A percentile compares a stretch with the other conserved stretches of the same genome.
Conservation (phyloP, 441 rosid genomes). For the Hura crepitans region DNA sequence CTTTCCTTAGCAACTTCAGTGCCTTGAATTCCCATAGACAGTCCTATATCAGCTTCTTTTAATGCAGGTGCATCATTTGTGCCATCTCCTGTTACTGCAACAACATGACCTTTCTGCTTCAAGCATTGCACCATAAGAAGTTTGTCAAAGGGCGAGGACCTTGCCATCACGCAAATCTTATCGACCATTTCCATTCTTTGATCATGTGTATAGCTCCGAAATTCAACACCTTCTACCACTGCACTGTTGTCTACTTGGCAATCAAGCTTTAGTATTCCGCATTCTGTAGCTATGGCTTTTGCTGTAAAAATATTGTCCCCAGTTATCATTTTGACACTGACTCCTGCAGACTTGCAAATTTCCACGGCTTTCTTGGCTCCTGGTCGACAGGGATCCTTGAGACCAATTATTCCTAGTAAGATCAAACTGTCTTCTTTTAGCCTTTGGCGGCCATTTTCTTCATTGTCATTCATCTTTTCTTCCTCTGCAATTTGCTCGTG, state of each 20-base stretch:
- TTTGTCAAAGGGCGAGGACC: constrained; percentile 78
- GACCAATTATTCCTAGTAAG: constrained; percentile 61
- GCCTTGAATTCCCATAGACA: constrained; percentile 81
- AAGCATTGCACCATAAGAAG: constrained; percentile 74
- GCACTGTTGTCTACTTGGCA: constrained; percentile 29
- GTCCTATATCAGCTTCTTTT: constrained; percentile 75
- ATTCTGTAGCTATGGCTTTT: constrained; percentile 71
- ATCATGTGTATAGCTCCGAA: constrained; percentile 51
- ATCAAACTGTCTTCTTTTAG: constrained; percentile 48
- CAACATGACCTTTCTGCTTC: constrained; percentile 68
- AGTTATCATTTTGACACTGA: constrained; percentile 68
- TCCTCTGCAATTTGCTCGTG: constrained; percentile 37
- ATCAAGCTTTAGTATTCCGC: constrained; percentile 52
- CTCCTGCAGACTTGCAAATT: constrained; percentile 57
- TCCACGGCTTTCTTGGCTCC: constrained; percentile 60
- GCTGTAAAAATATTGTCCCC: constrained; percentile 87
- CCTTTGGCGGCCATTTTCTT: constrained; percentile 13
- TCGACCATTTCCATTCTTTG: constrained; percentile 56
- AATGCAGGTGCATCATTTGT: constrained; percentile 84
- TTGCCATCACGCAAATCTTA: constrained; percentile 63
- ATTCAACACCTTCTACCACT: constrained; percentile 61
- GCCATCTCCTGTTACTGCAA: constrained; percentile 84
- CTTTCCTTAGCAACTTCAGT: constrained; percentile 82
- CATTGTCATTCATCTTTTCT: constrained; percentile 6
- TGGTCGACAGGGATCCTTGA: constrained; percentile 68